These are phyloP conservation scores for Puccinia polysora DNA, from an alignment of 1,284 basidiomycete species.

Conservation along the genomic window DNA sequence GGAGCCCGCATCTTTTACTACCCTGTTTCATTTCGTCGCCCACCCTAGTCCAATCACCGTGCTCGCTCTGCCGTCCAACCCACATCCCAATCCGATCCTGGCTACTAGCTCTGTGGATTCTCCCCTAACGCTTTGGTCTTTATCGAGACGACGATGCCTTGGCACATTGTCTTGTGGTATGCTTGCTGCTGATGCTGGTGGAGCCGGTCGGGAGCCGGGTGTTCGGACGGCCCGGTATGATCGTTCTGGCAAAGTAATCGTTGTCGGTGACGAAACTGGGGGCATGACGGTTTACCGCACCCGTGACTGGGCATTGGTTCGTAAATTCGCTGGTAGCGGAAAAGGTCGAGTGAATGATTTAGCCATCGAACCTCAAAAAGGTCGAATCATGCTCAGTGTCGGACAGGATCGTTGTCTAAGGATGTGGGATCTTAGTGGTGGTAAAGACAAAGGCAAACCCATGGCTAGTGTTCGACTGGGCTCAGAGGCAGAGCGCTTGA, in stretches of 20 bases:
- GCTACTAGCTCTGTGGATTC: slow-evolving; percentile 17
- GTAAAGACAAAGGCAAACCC: slow-evolving; percentile 32
- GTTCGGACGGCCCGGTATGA: slow-evolving; percentile 16
- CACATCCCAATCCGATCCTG: slow-evolving; percentile 18
- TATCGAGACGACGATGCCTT: slow-evolving; percentile 24
- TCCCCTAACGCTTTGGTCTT: slow-evolving; percentile 37
- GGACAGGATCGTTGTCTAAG: slow-evolving; percentile 39
- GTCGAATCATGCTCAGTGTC: slow-evolving; percentile 34
- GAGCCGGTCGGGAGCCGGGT: slow-evolving; percentile 32
- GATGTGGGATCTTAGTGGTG: slow-evolving; percentile 41
- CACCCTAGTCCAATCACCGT: slow-evolving; percentile 28
- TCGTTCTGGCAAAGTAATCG: slow-evolving; percentile 30
- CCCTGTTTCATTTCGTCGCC: slow-evolving; percentile 41
- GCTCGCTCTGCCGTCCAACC: slow-evolving; percentile 29
- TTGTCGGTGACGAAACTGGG: slow-evolving; percentile 29
- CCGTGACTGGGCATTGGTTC: slow-evolving; percentile 39
- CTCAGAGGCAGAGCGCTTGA: slow-evolving; percentile 18
- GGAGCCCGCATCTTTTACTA: background rate
- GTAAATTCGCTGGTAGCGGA: slow-evolving; percentile 27
- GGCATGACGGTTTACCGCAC: slow-evolving; percentile 37
- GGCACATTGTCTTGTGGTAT: slow-evolving; percentile 35
- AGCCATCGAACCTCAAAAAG: slow-evolving; percentile 27
- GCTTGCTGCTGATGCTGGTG: slow-evolving; percentile 22
- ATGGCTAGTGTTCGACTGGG: slow-evolving; percentile 42
- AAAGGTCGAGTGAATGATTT: slow-evolving; percentile 15